Evolutionary conservation across 306 rosid genomes (phyloP).

Genomic region (Fagus sylvatica): DNA sequence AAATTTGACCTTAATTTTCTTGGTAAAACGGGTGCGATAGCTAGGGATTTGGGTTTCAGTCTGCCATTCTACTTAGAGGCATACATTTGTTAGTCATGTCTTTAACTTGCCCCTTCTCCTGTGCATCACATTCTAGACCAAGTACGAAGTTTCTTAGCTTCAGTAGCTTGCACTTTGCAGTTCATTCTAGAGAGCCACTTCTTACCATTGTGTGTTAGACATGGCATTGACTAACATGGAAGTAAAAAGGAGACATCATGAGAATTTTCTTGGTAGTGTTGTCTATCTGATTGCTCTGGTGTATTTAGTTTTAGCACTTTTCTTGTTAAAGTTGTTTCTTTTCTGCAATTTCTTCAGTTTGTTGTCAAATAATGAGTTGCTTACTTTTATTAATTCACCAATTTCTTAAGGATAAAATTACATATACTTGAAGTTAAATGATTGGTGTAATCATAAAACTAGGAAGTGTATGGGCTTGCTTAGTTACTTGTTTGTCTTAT

Average conservation of each 20-base stretch:
- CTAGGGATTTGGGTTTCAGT: neutral
- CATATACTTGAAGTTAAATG: neutral
- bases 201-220: neutral
- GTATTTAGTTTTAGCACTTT: neutral
- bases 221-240: neutral
- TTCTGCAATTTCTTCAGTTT: neutral
- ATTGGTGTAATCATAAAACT: neutral
- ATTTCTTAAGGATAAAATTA: too few relatives aligned
- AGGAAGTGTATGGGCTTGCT: neutral
- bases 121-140: neutral
- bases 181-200: neutral
- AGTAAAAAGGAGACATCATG: neutral
- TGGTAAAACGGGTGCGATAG: neutral
- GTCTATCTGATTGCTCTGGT: neutral
- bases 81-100: neutral
- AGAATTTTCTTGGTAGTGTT: neutral
- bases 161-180: neutral
- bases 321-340: neutral
- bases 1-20: neutral
- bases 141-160: neutral
- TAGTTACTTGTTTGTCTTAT: too few relatives aligned
- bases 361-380: neutral
- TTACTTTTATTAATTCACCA: neutral
- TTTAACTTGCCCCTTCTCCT: neutral
- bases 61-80: neutral